Percentiles rank a stretch among this genome's conserved stretches.
phyloP scores from a whole-genome alignment of 768 basidiomycete species.

The Stropharia rugosoannulata region DNA sequence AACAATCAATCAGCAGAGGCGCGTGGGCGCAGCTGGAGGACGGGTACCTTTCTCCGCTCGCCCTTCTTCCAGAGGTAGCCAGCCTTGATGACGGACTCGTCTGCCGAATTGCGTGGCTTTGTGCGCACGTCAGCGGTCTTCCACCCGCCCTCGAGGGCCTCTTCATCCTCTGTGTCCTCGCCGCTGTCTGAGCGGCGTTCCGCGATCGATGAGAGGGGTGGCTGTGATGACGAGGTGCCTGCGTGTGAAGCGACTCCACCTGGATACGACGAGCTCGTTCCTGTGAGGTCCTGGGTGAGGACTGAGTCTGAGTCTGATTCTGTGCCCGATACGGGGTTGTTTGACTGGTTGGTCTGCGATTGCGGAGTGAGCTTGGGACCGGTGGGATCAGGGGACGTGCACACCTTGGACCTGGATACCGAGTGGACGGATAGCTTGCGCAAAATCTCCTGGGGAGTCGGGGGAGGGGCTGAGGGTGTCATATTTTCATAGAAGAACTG shows the following conservation, averaged over 20 bases:
- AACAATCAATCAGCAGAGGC: neutral
- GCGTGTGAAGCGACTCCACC: constrained; percentile 25
- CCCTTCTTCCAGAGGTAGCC: constrained; percentile 99
- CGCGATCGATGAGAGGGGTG: constrained; percentile 73
- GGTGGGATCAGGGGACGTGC: constrained; percentile 11
- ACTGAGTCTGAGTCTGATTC: constrained; percentile 88
- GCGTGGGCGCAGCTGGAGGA: neutral
- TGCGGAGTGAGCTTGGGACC: constrained; percentile 3
- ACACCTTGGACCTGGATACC: constrained; percentile 49
- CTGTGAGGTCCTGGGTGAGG: constrained; percentile 50
- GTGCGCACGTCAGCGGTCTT: constrained; percentile 46
- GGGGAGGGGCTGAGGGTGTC: constrained; percentile 56
- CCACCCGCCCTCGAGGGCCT: constrained; percentile 69
- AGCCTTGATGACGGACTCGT: constrained; percentile 78
- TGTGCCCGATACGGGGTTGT: constrained; percentile 58
- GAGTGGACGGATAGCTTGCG: constrained; percentile 82
- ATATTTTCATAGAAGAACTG: constrained; percentile 16
- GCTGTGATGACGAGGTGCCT: constrained; percentile 37
- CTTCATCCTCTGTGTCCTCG: constrained; percentile 79
- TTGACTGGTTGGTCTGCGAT: constrained; percentile 16
- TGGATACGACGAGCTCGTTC: constrained; percentile 31
- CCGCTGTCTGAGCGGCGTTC: constrained; percentile 70
- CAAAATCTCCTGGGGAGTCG: constrained; percentile 83
- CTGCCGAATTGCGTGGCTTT: constrained; percentile 46
- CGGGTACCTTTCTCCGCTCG: constrained; percentile 85